A percentile compares a stretch with the other conserved stretches of the same genome.
These are phyloP conservation scores for Phanerochaete carnosa DNA, from an alignment of 768 basidiomycete species.

Conservation along the genomic window DNA sequence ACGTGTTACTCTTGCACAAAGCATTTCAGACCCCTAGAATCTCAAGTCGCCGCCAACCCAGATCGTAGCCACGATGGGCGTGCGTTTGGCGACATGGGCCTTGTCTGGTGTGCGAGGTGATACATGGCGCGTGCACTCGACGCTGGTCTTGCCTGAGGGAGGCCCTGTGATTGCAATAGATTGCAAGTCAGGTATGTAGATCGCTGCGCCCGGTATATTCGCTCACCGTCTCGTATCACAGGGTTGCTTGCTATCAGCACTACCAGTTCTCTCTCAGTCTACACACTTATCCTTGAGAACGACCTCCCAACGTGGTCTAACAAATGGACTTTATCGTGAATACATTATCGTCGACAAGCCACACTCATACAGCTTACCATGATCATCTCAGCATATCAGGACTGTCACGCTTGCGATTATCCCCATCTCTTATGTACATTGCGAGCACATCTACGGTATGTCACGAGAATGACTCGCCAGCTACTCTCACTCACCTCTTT, in stretches of 20 bases:
- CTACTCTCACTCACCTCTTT: background rate
- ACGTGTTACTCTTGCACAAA: constrained; percentile 28
- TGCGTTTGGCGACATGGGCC: constrained; percentile 75
- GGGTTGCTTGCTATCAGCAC: constrained; percentile 76
- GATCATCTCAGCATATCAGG: constrained; percentile 40
- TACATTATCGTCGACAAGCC: background rate
- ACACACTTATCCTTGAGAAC: constrained; percentile 75
- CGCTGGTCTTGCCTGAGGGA: constrained; percentile 58
- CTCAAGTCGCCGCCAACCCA: constrained; percentile 25
- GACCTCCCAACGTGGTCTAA: constrained; percentile 80
- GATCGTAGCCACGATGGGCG: constrained; percentile 72
- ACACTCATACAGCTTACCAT: background rate
- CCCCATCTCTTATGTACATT: constrained; percentile 77
- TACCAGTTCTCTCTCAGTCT: constrained; percentile 58
- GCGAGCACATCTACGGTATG: constrained; percentile 59
- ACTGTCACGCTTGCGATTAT: constrained; percentile 55
- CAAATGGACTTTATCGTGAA: constrained; percentile 72
- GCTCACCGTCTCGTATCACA: constrained; percentile 31
- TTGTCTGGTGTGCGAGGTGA: constrained; percentile 61
- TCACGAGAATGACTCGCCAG: background rate
- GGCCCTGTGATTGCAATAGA: constrained; percentile 60
- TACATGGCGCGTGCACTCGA: constrained; percentile 80
- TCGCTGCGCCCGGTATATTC: constrained; percentile 8
- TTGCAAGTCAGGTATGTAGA: constrained; percentile 62
- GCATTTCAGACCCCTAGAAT: background rate